Conservation (phyloP, 306 rosid genomes). For the Cicer yamashitae region DNA sequence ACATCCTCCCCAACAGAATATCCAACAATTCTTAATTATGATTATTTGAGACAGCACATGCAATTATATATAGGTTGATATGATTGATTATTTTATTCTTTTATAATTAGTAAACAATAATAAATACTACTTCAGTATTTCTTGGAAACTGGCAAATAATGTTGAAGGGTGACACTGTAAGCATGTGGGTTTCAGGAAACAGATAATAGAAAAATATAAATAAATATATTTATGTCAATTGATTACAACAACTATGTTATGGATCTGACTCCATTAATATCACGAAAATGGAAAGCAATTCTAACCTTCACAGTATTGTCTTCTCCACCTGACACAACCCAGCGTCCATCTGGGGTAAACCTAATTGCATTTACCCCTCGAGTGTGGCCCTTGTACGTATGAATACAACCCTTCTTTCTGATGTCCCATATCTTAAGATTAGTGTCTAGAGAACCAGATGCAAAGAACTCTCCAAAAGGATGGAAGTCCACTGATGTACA, state of each 20-base stretch:
- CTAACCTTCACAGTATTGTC: conserved; percentile 97
- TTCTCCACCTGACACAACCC: conserved; percentile 99
- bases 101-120: conserved; percentile 11
- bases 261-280: conserved; percentile 22
- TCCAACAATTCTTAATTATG: background rate
- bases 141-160: conserved; percentile 21
- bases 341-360: conserved; percentile 99
- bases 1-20: conserved; percentile 17
- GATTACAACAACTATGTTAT: conserved; percentile 25
- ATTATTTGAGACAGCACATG: conserved; percentile 5
- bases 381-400: conserved; percentile 98
- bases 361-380: conserved; percentile 98
- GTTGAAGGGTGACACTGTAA: conserved; percentile 19
- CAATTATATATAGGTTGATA: no score
- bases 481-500: conserved; percentile 97
- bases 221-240: conserved; percentile 28
- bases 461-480: conserved; percentile 99
- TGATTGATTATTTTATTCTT: conserved; percentile 19
- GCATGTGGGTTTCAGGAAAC: conserved; percentile 16
- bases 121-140: conserved; percentile 15
- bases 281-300: conserved; percentile 41
- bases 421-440: conserved; percentile 99
- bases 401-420: conserved; percentile 98
- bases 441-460: conserved; percentile 95
- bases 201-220: conserved; percentile 33